Evolutionary conservation across 495 filamentous ascomycete genomes (phyloP), one percentile per base, ranked within the genome.

Genomic region (Daldinia grandis): DNA sequence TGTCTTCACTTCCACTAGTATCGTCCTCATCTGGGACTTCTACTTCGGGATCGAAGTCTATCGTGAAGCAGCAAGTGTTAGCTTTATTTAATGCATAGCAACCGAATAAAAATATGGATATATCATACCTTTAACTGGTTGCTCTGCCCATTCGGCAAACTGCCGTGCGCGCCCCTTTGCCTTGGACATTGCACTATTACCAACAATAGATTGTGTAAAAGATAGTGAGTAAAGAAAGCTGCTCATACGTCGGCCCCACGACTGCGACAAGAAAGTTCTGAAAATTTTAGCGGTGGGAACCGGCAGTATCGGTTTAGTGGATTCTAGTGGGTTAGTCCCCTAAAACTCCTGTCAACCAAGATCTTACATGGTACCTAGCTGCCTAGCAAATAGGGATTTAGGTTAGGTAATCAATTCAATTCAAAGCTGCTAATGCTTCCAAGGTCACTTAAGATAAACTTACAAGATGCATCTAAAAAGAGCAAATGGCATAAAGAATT

Each of bases 21-120:
- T 80, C 77, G 56, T 78, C 68, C 12, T 75, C 84, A 9, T 80
- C 82, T 33, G 78, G 83, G 17, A 85, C 87, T 55, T 90, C 85
- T 71, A 91, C 89, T 82, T 98, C 95, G 0, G 93, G 93, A 76
- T 99, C 95, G 74, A 92, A 91, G 76, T 99, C 95, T 97, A 73
- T 24, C 19, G 42, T 28, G 21, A 10, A 49, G 51, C 4, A 47
- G 40, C 9, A 24, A 49, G 42, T 24, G 59, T 76, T 44, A 76
- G 74, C 17, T 64, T 51, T 58, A 9, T 7, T 50, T 14, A 17
- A 24, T 51, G 15, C 24, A 12, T 24, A 1, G 24, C 3, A 5
- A 56, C 24, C 12, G 21, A 42, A 25, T 28, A 21, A 40, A 40
- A 51, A n/a, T 37, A 15, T 9, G 2, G 8, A 33, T 31, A 27